Evolutionary conservation across 306 rosid species (phyloP), one percentile per base, ranked within the genome.

Genomic region (Albizia julibrissin): DNA sequence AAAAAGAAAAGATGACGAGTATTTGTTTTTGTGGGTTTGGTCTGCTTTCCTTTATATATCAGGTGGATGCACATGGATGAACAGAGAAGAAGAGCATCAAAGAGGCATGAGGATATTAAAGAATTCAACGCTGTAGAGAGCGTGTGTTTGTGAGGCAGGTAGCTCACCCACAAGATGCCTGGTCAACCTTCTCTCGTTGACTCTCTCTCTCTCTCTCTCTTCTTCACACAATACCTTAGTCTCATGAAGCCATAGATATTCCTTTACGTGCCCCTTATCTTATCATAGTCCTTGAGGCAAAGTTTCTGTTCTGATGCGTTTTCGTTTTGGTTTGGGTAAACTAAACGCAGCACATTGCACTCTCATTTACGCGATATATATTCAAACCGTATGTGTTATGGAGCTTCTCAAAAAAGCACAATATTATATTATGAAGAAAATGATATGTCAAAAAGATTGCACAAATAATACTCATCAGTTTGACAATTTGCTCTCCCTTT

Each of bases 61-160:
- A 81, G 83, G 50, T 61, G 52, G 27, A 33, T 78, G 26, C 81
- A 67, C 84, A 82, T 79, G 87, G 85, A 39, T 58, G 59, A 84
- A 80, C 79, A 68, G 27, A 75, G 82, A 79, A 80, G 82, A 80
- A 78, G 82, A 80, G 81, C 97, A 95, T 93, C 92, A 89, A 91
- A 95, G 95, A 92, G 68, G 98, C 98, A 90, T 93, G 99, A 93
- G 82, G 86, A 69, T 72, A 91, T 91, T 93, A 93, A 95, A 95
- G 87, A 91, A 92, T 95, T 92, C 99, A 95, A 95, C 99, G 94
- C 98, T 88, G 61, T 86, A 78, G 94, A 84, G 97, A 92, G 98
- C 91, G 99, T 93, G 92, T 89, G 86, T 77, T 69, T 12, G 75
- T 71, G 88, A 65, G 90, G 98, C 90, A 61, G 99, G 97, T 93